Evolutionary conservation across 176 grass and related monocot species (phyloP).

Genomic region (Zoysia japonica): DNA sequence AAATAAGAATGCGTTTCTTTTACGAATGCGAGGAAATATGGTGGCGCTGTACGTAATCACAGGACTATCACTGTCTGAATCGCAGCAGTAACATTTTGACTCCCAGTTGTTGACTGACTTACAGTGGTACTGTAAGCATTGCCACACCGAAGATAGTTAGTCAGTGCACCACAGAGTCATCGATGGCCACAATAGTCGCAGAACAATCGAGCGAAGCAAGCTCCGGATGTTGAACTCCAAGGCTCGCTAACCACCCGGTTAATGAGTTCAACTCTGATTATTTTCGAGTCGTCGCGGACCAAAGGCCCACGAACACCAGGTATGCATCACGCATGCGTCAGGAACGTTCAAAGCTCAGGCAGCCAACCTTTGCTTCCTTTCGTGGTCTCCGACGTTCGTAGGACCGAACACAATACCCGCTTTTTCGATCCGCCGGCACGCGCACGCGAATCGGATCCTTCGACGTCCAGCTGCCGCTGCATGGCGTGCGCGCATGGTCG

Average conservation of each 20-base stretch:
- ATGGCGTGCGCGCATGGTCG: background rate
- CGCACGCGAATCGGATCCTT: too few species aligned
- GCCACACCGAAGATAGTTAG: background rate
- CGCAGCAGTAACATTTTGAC: background rate
- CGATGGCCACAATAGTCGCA: too few species aligned
- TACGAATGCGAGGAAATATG: background rate
- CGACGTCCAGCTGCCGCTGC: background rate
- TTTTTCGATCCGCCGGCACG: too few species aligned
- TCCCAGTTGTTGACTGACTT: background rate
- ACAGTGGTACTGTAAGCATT: background rate
- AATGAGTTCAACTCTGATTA: background rate
- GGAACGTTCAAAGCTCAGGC: too few species aligned
- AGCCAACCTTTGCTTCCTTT: too few species aligned
- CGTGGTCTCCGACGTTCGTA: too few species aligned
- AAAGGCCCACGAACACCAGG: conserved; percentile 13
- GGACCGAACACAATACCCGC: too few species aligned
- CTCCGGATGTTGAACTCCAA: too few species aligned
- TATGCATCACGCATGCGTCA: too few species aligned
- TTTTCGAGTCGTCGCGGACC: background rate
- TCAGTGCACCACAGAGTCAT: too few species aligned
- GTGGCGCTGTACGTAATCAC: background rate
- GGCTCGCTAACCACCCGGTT: too few species aligned
- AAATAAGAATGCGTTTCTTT: background rate
- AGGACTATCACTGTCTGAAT: background rate
- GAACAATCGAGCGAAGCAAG: too few species aligned